Conservation (phyloP, 306 rosid genomes). For the Citrullus amarus region DNA sequence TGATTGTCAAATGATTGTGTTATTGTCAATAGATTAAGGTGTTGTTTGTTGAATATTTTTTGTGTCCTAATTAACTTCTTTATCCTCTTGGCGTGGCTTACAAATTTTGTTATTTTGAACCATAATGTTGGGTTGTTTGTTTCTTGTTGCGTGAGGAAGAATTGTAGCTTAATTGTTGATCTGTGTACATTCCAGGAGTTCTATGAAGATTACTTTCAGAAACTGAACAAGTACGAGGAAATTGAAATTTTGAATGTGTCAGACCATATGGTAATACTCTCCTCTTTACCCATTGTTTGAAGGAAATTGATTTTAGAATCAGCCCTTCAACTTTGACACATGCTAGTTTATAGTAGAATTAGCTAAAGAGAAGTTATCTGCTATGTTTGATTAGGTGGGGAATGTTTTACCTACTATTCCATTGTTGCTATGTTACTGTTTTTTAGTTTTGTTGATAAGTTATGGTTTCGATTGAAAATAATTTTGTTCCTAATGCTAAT, state of each 20-base stretch:
- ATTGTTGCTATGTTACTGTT: too few relatives aligned
- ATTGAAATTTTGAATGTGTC: constrained; percentile 58
- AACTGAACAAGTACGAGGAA: constrained; percentile 48
- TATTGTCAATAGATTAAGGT: neutral
- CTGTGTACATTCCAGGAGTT: constrained; percentile 25
- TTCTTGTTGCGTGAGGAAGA: too few relatives aligned
- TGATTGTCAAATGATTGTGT: neutral
- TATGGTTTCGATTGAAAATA: too few relatives aligned
- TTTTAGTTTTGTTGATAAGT: too few relatives aligned
- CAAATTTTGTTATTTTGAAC: too few relatives aligned
- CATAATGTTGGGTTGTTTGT: too few relatives aligned
- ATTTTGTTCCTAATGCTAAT: too few relatives aligned
- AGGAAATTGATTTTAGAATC: neutral
- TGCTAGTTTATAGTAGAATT: neutral
- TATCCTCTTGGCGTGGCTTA: too few relatives aligned
- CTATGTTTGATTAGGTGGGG: constrained; percentile 36
- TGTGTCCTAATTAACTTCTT: neutral
- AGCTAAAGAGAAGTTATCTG: neutral
- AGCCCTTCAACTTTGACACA: neutral
- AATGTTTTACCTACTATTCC: too few relatives aligned
- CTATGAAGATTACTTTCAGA: constrained; percentile 56
- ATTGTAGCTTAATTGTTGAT: neutral
- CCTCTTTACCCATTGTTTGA: neutral
- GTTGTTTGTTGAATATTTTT: neutral
- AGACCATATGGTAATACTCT: constrained; percentile 50